Conservation (phyloP, 225 moss, liverwort and hornwort species). For the Ulota crispa region DNA sequence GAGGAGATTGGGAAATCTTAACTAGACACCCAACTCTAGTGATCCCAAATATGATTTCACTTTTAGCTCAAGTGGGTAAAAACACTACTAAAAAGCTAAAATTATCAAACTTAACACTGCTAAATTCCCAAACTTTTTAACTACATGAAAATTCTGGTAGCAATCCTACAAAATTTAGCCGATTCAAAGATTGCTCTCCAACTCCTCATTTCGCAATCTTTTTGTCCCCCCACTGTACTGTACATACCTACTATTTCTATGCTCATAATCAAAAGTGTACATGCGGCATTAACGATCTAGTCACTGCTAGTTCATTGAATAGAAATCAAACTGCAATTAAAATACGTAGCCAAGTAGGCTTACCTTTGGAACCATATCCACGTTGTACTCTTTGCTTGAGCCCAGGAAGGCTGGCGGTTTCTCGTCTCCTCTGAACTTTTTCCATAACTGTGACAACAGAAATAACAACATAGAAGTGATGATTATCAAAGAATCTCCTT, state of each 20-base stretch:
- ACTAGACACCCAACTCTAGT: no score
- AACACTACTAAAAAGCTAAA: no score
- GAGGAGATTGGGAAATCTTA: no score
- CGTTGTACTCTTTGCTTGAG: conserved; percentile 80
- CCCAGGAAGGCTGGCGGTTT: conserved; percentile 70
- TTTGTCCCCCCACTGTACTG: no score
- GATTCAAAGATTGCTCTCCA: no score
- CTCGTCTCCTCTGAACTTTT: conserved; percentile 52
- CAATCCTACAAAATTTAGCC: no score
- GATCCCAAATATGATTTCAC: no score
- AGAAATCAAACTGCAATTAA: not conserved
- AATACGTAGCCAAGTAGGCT: not conserved
- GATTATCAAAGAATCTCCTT: not conserved
- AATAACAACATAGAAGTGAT: not conserved
- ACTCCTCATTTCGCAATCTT: no score
- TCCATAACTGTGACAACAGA: conserved; percentile 56
- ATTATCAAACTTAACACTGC: no score
- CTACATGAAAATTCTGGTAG: no score
- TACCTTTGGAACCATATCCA: conserved; percentile 84
- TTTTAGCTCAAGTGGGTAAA: no score
- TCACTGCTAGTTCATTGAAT: not conserved
- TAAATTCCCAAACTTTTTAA: no score
- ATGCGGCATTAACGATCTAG: not conserved
- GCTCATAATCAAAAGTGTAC: not conserved
- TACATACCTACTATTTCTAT: not conserved